A percentile compares a stretch with the other conserved stretches of the same genome.
phyloP scores from a whole-genome alignment of 2,329 filamentous ascomycete genomes.

The Diaporthe humulicola region DNA sequence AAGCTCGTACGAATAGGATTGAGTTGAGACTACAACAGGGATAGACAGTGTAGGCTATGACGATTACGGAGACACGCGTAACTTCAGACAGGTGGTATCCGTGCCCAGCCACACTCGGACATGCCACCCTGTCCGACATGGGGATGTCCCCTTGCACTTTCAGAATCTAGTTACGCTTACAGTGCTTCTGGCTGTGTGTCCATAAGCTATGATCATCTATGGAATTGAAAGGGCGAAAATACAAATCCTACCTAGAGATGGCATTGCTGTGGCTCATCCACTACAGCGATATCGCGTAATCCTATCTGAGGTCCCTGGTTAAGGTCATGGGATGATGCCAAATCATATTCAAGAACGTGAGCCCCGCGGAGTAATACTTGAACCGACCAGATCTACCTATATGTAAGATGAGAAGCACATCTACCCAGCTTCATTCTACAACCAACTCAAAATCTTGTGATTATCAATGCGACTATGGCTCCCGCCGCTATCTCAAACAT shows the following conservation, averaged over 20 bases:
- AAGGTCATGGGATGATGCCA: not conserved
- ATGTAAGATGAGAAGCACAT: not conserved
- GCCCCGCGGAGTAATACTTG: not conserved
- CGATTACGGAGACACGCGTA: not conserved
- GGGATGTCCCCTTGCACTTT: not conserved
- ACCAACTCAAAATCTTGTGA: fast-evolving
- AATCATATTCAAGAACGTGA: not conserved
- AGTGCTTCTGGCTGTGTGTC: not conserved
- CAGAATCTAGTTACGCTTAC: not conserved
- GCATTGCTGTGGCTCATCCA: not conserved
- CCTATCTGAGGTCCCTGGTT: not conserved
- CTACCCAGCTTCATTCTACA: too few relatives aligned
- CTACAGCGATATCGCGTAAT: not conserved
- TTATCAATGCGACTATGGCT: not conserved
- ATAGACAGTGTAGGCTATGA: not conserved
- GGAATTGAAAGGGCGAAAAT: not conserved
- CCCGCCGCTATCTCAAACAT: not conserved
- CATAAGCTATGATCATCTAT: too few relatives aligned
- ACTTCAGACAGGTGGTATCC: not conserved
- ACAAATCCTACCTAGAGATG: too few relatives aligned
- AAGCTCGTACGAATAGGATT: slow-evolving; percentile 7
- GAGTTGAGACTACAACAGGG: not conserved
- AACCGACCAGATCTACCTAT: not conserved
- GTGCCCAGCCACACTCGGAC: slow-evolving; percentile 1
- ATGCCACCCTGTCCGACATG: not conserved